A percentile compares a stretch with the other conserved stretches of the same genome.
These are phyloP conservation scores for Antitrichia curtipendula DNA, from an alignment of 225 moss, liverwort and hornwort species.

Conservation along the genomic window DNA sequence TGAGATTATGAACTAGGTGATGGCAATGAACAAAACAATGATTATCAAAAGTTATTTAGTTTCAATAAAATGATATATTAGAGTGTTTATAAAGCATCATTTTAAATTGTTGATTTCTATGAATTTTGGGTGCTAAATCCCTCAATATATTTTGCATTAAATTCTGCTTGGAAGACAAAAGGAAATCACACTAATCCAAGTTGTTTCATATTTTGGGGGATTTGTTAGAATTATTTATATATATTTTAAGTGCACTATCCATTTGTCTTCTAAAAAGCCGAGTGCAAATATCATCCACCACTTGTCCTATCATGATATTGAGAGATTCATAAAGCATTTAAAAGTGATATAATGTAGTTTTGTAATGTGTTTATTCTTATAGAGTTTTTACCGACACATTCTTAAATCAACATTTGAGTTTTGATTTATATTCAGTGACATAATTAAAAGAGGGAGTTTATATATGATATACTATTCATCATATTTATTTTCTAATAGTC, in stretches of 20 bases:
- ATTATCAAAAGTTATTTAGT: neutral
- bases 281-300: neutral
- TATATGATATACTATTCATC: neutral
- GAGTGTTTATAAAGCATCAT: neutral
- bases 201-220: neutral
- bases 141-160: neutral
- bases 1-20: neutral
- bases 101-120: neutral
- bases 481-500: no score
- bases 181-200: no score
- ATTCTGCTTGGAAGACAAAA: neutral
- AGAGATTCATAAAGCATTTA: neutral
- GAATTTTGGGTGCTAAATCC: rapidly evolving
- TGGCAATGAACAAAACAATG: neutral
- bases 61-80: neutral
- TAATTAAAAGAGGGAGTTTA: neutral
- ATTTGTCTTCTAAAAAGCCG: neutral
- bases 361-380: no score
- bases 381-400: no score
- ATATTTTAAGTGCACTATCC: neutral
- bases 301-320: neutral
- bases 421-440: neutral
- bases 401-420: neutral
- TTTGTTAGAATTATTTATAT: neutral
- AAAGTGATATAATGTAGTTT: neutral